A percentile compares a stretch with the other conserved stretches of the same genome.
Evolutionary conservation across 768 basidiomycete species (phyloP).

Genomic region (Tylopilus felleus): DNA sequence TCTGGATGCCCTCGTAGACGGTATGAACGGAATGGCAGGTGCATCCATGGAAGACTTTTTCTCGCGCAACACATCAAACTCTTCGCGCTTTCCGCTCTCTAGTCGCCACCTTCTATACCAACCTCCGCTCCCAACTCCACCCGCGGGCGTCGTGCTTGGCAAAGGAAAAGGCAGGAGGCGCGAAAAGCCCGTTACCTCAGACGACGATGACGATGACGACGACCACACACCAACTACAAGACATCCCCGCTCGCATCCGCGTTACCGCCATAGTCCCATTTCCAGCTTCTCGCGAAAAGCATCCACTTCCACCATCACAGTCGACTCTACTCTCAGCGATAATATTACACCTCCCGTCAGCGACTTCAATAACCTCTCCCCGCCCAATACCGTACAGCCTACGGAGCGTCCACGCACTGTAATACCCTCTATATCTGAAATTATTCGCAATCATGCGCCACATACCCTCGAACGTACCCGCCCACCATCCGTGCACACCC

Average conservation of each 20-base stretch:
- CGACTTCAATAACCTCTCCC: slow-evolving; percentile 10
- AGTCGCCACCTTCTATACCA: slow-evolving; percentile 75
- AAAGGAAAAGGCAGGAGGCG: slow-evolving; percentile 34
- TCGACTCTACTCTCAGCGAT: slow-evolving; percentile 21
- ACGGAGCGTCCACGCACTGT: slow-evolving; percentile 42
- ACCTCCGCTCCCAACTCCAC: slow-evolving; percentile 80
- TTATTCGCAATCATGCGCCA: slow-evolving; percentile 79
- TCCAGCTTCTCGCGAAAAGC: slow-evolving; percentile 23
- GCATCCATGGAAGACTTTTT: slow-evolving; percentile 53
- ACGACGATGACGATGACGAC: slow-evolving; percentile 46
- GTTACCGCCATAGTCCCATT: slow-evolving; percentile 20
- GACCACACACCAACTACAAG: slow-evolving; percentile 9
- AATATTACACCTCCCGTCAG: slow-evolving; percentile 9
- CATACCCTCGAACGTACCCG: slow-evolving; percentile 47
- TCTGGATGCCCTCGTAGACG: slow-evolving; percentile 86
- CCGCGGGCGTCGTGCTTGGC: slow-evolving; percentile 74
- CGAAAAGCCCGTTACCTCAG: slow-evolving; percentile 40
- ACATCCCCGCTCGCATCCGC: slow-evolving; percentile 16
- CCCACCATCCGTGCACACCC: slow-evolving; percentile 43
- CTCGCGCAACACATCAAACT: slow-evolving; percentile 40
- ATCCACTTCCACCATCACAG: slow-evolving; percentile 32
- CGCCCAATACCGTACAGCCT: slow-evolving; percentile 17
- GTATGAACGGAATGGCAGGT: slow-evolving; percentile 89
- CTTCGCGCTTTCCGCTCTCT: slow-evolving; percentile 53
- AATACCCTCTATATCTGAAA: slow-evolving; percentile 83